phyloP scores from a whole-genome alignment of 345 rosid species.

The Cardamine chenopodiifolia region DNA sequence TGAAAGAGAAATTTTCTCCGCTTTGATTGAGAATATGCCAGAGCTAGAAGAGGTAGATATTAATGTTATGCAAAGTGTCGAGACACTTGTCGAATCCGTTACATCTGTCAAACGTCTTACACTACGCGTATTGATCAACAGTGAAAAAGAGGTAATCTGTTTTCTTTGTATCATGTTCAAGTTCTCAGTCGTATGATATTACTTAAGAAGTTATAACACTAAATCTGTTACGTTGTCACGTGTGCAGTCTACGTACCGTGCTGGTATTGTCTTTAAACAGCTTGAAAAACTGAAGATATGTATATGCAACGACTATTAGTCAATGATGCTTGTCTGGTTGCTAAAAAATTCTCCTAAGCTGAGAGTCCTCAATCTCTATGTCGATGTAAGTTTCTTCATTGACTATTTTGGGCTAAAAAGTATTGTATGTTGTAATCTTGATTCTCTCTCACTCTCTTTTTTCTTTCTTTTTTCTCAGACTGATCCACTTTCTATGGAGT shows the following conservation, averaged over 20 bases:
- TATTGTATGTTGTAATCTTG: not conserved
- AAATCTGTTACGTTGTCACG: not conserved
- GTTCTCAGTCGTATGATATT: not conserved
- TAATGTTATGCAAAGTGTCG: not conserved
- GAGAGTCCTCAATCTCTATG: not conserved
- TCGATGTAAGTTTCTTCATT: not conserved
- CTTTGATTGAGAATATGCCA: not conserved
- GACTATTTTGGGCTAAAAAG: not conserved
- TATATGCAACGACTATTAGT: not conserved
- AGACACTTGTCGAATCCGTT: not conserved
- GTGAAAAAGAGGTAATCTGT: not conserved
- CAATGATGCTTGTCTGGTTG: not conserved
- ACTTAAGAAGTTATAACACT: not conserved
- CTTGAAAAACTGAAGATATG: not conserved
- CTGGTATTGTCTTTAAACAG: not conserved
- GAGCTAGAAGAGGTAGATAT: not conserved
- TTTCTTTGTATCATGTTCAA: not conserved
- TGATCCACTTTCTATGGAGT: not conserved
- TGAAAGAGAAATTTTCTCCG: not conserved
- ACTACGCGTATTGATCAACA: not conserved
- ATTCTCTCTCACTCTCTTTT: not conserved
- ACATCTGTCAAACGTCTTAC: not conserved
- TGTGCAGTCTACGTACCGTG: not conserved
- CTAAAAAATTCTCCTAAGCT: conserved; percentile 1
- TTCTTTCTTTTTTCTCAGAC: not conserved